Evolutionary conservation across 202 grass and related monocot genomes (phyloP).

Genomic region (Zizania palustris): DNA sequence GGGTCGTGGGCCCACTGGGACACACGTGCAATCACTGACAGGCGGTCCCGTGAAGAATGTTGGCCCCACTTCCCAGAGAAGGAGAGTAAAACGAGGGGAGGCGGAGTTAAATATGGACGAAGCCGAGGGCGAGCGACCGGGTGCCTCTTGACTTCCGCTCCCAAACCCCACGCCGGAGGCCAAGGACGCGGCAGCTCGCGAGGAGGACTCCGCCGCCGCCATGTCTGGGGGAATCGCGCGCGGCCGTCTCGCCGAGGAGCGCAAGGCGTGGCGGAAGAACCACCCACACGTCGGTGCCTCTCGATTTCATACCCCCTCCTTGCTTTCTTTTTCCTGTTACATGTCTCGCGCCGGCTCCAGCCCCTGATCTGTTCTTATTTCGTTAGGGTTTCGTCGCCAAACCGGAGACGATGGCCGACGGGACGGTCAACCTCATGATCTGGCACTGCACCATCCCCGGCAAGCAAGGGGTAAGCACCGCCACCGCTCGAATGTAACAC

Average conservation of each 20-base stretch:
- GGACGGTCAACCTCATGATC: slow-evolving; percentile 80
- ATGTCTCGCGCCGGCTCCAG: neutral
- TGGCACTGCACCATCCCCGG: slow-evolving; percentile 91
- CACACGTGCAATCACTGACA: neutral
- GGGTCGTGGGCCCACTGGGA: neutral
- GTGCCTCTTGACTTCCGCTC: slow-evolving; percentile 7
- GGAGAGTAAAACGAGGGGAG: neutral
- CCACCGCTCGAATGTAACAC: neutral
- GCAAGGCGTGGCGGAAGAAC: slow-evolving; percentile 88
- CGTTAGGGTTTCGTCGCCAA: slow-evolving; percentile 74
- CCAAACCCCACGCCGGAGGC: neutral
- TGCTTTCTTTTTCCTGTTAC: neutral
- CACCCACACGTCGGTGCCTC: slow-evolving; percentile 68
- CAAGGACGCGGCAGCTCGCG: neutral
- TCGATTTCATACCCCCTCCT: neutral
- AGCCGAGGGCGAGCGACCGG: neutral
- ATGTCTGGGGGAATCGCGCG: slow-evolving; percentile 86
- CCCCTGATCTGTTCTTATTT: slow-evolving; percentile 36
- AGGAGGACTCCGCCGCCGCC: neutral
- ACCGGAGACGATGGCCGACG: slow-evolving; percentile 74
- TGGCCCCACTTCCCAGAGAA: neutral
- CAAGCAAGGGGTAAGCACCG: slow-evolving; percentile 74
- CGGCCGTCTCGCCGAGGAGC: slow-evolving; percentile 86
- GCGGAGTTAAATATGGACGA: slow-evolving; percentile 29
- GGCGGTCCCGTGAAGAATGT: neutral